These are phyloP conservation scores for Yarrowia sp. DNA, from an alignment of 805 yeast species.

Conservation along the genomic window DNA sequence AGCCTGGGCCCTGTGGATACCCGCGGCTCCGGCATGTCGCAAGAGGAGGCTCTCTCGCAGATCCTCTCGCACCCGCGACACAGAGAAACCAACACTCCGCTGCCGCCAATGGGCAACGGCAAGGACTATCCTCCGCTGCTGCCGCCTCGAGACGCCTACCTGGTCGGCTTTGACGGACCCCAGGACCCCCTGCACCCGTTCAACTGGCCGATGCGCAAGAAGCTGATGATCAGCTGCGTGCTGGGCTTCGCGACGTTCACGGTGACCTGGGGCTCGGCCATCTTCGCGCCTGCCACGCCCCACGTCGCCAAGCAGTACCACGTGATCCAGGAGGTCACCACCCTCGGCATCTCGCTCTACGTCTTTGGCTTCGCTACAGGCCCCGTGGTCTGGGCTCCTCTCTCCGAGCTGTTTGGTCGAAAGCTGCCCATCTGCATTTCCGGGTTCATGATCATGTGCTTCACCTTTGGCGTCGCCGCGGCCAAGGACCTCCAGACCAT, in stretches of 20 bases:
- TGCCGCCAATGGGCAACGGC: constrained; percentile 29
- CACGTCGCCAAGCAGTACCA: constrained; percentile 52
- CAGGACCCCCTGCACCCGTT: constrained; percentile 77
- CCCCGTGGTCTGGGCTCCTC: constrained; percentile 86
- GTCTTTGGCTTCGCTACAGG: constrained; percentile 95
- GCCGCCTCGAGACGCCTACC: constrained; percentile 41
- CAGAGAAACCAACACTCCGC: constrained; percentile 3
- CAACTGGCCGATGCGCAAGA: constrained; percentile 60
- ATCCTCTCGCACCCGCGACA: constrained; percentile 10
- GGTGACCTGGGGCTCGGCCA: constrained; percentile 78
- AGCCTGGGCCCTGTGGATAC: neutral
- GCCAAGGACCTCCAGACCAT: constrained; percentile 76
- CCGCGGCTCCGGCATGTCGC: neutral
- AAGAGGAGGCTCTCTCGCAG: neutral
- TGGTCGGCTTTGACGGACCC: constrained; percentile 67
- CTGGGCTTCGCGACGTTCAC: constrained; percentile 52
- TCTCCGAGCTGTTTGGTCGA: constrained; percentile 77
- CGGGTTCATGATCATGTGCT: constrained; percentile 54
- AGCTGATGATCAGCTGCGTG: constrained; percentile 45
- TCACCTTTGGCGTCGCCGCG: constrained; percentile 73
- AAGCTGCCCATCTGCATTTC: constrained; percentile 58
- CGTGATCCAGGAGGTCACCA: constrained; percentile 65
- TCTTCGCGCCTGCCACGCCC: constrained; percentile 62
- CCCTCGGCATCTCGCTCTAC: constrained; percentile 72
- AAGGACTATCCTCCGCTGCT: constrained; percentile 29